These are phyloP conservation scores for Vaccinium myrtillus DNA, from an alignment of 148 eudicot genomes.

Conservation along the genomic window DNA sequence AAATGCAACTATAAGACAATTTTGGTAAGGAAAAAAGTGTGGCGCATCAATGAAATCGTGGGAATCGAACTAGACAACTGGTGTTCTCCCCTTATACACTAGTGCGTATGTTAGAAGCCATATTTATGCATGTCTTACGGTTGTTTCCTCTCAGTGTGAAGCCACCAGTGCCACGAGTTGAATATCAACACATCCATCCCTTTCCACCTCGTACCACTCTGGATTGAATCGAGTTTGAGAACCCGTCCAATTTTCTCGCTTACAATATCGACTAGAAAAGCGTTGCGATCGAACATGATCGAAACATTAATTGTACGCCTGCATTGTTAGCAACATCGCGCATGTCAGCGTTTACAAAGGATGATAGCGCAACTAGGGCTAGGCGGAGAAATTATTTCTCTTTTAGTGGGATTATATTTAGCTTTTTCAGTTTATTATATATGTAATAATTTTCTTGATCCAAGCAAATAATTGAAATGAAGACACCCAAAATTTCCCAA, in stretches of 20 bases:
- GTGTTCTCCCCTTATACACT: neutral
- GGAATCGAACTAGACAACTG: neutral
- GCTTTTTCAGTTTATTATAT: no score
- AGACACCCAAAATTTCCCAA: no score
- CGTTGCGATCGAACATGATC: slow-evolving; percentile 40
- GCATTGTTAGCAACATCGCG: neutral
- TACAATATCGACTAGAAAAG: slow-evolving; percentile 46
- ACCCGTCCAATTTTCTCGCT: slow-evolving; percentile 35
- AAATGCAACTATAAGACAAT: no score
- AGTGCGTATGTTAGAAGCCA: no score
- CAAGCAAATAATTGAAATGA: no score
- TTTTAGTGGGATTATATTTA: no score
- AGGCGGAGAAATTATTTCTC: no score
- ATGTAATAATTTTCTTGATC: no score
- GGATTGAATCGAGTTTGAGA: slow-evolving; percentile 49
- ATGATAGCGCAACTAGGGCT: neutral
- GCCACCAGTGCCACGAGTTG: slow-evolving; percentile 95
- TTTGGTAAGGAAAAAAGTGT: neutral
- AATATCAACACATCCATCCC: slow-evolving; percentile 54
- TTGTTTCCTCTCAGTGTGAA: slow-evolving; percentile 59
- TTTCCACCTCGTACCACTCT: slow-evolving; percentile 36
- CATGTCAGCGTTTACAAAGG: neutral
- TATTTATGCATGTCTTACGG: slow-evolving; percentile 32
- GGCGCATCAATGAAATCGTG: neutral
- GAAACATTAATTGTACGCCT: slow-evolving; percentile 51